Evolutionary conservation across 768 basidiomycete species (phyloP), one percentile per base, ranked within the genome.

Genomic region (Psilocybe sp.): DNA sequence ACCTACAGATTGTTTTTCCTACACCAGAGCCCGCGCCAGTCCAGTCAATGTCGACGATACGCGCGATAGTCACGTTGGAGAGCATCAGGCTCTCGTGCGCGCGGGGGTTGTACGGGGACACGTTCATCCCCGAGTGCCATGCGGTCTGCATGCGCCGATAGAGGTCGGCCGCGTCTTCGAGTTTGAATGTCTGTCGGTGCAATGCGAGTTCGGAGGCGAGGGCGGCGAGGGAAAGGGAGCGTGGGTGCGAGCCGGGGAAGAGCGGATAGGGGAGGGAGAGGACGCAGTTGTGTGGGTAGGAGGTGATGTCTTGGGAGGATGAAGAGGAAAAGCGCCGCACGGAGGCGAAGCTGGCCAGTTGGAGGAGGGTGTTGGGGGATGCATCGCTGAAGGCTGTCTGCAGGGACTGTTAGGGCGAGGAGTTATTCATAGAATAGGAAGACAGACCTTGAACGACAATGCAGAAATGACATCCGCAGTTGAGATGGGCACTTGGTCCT

Each of bases 201-300:
- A 14, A n/a, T 13, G 37, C 10, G 2, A 47, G 28, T 23, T 39
- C 35, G 23, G 12, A 5, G 18, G 46, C 46, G 6, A 47, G 46
- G 31, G 33, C 28, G 2, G 36, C 6, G 10, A 47, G 35, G 8
- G 46, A 20, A 8, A 28, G 36, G 16, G 15, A 8, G 10, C 31
- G 19, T 11, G 37, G 14, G 16, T 47, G 13, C 7, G 4, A 23
- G 6, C 20, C 12, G 10, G 46, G 20, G 36, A 37, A 47, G 9
- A 33, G 9, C 15, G 18, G 16, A 13, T 47, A 47, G n/a, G 35
- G 46, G 15, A 47, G 31, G 3, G 46, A 37, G n/a, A 47, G 20
- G n/a, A 47, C n/a, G 18, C 31, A 34, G 19, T 47, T 47, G 37
- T 47, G 46, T 2, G 46, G 46, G n/a, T 47, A 47, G 2, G 16